phyloP scores from a whole-genome alignment of 1,284 basidiomycete genomes.

The Ustilago esculenta region DNA sequence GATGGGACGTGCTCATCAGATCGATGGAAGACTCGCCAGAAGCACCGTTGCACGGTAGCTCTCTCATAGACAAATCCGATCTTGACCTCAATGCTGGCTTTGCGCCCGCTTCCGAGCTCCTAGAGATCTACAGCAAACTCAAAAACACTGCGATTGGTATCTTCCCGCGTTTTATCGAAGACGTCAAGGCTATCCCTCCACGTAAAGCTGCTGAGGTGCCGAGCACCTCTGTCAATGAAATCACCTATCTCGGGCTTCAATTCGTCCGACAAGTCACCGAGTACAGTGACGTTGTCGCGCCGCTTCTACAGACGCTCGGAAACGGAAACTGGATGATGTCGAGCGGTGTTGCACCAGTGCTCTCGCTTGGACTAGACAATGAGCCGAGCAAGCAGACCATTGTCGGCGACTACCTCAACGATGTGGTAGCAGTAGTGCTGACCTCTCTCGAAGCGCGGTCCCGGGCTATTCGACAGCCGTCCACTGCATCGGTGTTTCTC shows the following conservation, averaged over 20 bases:
- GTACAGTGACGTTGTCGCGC: conserved; percentile 58
- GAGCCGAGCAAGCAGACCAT: conserved; percentile 44
- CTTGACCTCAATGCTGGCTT: conserved; percentile 41
- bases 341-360: conserved; percentile 48
- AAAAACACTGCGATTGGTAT: conserved; percentile 54
- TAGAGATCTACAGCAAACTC: conserved; percentile 43
- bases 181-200: conserved; percentile 59
- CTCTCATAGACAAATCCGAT: conserved; percentile 30
- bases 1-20: conserved; percentile 36
- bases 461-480: conserved; percentile 54
- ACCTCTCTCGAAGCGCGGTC: conserved; percentile 55
- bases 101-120: conserved; percentile 31
- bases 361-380: conserved; percentile 50
- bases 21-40: conserved; percentile 45
- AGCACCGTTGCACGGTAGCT: conserved; percentile 21
- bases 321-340: conserved; percentile 63
- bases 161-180: conserved; percentile 63
- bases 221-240: conserved; percentile 61
- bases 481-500: conserved; percentile 59
- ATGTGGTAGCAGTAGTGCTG: conserved; percentile 49
- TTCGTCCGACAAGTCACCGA: conserved; percentile 55
- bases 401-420: conserved; percentile 52
- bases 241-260: conserved; percentile 56
- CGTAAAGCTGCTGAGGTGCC: conserved; percentile 58
- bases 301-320: conserved; percentile 55